Evolutionary conservation across 768 basidiomycete species (phyloP).

Genomic region (Tylopilus felleus): DNA sequence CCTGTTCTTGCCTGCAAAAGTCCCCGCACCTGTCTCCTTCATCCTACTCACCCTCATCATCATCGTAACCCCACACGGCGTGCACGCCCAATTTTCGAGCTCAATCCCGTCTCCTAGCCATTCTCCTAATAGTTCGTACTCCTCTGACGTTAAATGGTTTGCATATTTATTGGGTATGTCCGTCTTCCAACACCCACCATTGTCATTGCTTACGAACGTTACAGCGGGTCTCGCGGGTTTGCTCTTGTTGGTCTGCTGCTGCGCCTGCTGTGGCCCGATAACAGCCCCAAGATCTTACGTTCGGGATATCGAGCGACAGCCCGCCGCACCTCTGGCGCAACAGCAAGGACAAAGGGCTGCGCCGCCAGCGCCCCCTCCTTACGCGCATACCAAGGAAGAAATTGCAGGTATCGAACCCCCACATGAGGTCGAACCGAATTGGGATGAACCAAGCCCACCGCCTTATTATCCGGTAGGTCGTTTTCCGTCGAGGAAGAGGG

Average conservation of each 20-base stretch:
- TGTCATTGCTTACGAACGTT: neutral
- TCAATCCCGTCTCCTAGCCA: neutral
- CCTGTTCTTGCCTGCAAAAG: neutral
- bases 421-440: neutral
- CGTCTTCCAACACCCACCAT: neutral
- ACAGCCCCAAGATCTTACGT: neutral
- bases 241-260: neutral
- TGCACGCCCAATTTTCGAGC: neutral
- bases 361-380: neutral
- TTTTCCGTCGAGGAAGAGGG: neutral
- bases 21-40: neutral
- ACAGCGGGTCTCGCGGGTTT: neutral
- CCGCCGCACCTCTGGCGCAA: neutral
- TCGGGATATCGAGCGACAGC: neutral
- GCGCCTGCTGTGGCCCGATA: neutral
- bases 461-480: slow-evolving; percentile 10
- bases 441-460: neutral
- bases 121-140: neutral
- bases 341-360: neutral
- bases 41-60: neutral
- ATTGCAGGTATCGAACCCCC: neutral
- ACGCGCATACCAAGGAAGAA: neutral
- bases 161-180: neutral
- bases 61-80: neutral
- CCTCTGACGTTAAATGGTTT: neutral